These are phyloP conservation scores for Endocladia muricata DNA, from an alignment of 31 red algal species.

Conservation along the genomic window DNA sequence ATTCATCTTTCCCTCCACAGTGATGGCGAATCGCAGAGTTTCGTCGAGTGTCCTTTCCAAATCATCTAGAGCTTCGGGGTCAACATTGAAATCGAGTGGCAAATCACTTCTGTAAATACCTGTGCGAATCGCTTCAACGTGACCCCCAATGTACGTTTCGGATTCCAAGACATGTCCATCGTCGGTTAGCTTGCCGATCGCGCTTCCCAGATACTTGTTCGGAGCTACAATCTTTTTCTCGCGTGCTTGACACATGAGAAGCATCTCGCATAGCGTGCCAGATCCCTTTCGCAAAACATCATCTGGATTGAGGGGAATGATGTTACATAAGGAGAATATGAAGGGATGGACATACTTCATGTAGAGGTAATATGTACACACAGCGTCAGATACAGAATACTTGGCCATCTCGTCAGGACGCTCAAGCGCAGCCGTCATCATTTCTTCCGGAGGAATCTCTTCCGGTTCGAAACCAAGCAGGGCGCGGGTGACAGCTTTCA, in stretches of 20 bases:
- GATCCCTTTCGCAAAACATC: constrained; percentile 98
- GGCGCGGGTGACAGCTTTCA: constrained; percentile 94
- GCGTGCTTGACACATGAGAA: constrained; percentile 94
- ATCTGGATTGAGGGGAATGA: constrained; percentile 94
- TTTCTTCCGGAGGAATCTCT: constrained; percentile 97
- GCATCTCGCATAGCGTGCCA: constrained; percentile 95
- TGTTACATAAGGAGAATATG: constrained; percentile 95
- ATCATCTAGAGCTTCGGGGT: constrained; percentile 69
- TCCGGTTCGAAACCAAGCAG: constrained; percentile 96
- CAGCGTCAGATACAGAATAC: constrained; percentile 98
- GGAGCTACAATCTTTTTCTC: constrained; percentile 85
- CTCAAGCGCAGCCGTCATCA: constrained; percentile 83
- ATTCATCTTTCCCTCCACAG: constrained; percentile 51
- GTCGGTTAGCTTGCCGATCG: constrained; percentile 64
- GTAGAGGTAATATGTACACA: constrained; percentile 95
- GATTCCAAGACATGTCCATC: constrained; percentile 91
- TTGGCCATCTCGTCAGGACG: constrained; percentile 85
- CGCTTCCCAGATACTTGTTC: constrained; percentile 77
- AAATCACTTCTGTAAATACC: constrained; percentile 97
- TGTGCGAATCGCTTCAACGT: constrained; percentile 95
- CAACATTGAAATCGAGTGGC: constrained; percentile 71
- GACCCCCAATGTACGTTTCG: constrained; percentile 98
- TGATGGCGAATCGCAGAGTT: constrained; percentile 73
- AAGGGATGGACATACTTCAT: constrained; percentile 98
- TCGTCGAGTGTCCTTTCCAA: constrained; percentile 75